Evolutionary conservation across 768 basidiomycete genomes (phyloP), one percentile per base, ranked within the genome.

Genomic region (Russula earlei): DNA sequence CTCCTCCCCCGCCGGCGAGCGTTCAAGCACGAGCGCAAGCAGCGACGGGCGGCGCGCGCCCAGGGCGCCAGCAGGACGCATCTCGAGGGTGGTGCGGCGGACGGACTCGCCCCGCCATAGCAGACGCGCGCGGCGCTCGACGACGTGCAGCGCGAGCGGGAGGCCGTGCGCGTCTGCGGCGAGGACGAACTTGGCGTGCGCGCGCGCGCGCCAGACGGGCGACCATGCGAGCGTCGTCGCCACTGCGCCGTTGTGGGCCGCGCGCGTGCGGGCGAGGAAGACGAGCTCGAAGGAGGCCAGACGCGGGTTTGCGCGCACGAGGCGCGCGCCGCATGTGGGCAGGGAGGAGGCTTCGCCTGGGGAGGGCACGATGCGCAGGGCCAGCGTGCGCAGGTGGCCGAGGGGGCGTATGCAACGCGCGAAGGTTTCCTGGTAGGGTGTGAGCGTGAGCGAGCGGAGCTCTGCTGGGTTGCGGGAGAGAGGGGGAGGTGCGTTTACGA

Each of bases 291-390:
- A 88, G 20, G 74, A 69, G 22, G 72, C 68, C n/a, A 89, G 72
- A 25, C 83, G 83, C 0, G 87, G 87, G 61, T 85, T 85, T 29
- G 74, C 70, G 57, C 71, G 78, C 14, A 84, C 84, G 55, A 89
- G 79, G 33, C 78, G 79, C 4, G 74, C 70, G 14, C 84, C 85
- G 52, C 84, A 80, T 24, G 72, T 66, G 8, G 77, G 68, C 47
- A 88, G 76, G 3, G 79, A 67, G 53, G 80, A 67, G 53, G 80
- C 80, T 57, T 87, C 84, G 33, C 82, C 81, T 27, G 80, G 79
- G 57, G 82, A 80, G 63, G 77, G 79, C 58, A 89, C 85, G 43
- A 87, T 74, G 6, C 83, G 81, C 12, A 87, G 71, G 27, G 77
- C 68, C 11, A 89, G 74, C 6, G 77, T 77, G 54, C 79, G 82